Percentiles rank a stretch among this genome's conserved stretches.
Conservation (phyloP, 2,329 filamentous ascomycete species). For the Aspergillus aculeatinus region DNA sequence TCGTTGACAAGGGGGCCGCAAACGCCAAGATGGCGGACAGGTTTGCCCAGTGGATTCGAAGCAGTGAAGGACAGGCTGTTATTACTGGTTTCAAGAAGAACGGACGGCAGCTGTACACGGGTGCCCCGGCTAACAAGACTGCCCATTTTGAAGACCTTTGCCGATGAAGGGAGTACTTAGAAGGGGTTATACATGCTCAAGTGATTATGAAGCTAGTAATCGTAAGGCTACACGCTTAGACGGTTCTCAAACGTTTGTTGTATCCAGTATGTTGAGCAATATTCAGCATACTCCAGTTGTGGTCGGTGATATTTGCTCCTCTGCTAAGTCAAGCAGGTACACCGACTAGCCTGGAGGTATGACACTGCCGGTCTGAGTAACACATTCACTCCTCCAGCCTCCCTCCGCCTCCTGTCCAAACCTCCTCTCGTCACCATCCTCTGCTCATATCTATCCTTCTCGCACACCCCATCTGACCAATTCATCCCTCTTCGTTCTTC, state of each 20-base stretch:
- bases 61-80: slow-evolving; percentile 35
- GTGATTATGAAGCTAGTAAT: no score
- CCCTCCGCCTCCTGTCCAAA: not conserved
- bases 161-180: no score
- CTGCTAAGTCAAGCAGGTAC: no score
- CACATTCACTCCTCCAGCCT: not conserved
- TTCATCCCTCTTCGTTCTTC: not conserved
- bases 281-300: not conserved
- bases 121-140: slow-evolving; percentile 26
- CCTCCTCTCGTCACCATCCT: not conserved
- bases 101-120: slow-evolving; percentile 40
- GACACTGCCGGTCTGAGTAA: not conserved
- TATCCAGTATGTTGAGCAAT: no score
- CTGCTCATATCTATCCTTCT: not conserved
- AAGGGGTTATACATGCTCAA: no score
- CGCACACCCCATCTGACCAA: no score
- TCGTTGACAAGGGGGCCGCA: slow-evolving; percentile 38
- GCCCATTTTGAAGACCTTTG: no score
- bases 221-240: no score
- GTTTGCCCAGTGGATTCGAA: slow-evolving; percentile 45
- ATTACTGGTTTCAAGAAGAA: slow-evolving; percentile 41
- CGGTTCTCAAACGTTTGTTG: no score
- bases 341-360: not conserved
- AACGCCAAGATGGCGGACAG: slow-evolving; percentile 34
- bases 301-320: not conserved